Base-by-base conservation (phyloP, 2,329 filamentous ascomycete genomes). In the Hypoxylon sp. region DNA sequence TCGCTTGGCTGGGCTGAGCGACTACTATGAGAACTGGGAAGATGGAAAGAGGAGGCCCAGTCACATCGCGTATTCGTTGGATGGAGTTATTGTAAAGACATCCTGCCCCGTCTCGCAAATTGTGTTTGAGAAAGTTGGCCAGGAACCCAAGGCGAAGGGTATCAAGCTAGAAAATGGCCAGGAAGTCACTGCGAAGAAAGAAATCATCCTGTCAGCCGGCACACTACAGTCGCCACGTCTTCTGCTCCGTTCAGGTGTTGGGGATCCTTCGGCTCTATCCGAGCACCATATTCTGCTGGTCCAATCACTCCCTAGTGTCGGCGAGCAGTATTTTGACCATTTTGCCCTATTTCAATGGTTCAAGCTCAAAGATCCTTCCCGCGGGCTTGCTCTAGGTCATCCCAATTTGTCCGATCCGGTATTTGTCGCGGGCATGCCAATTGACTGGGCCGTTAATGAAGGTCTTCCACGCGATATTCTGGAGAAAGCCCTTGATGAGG, bases 241-340 rank as follows among this genome's bases (percentile, higher is more conserved):
- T 0, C 62, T 79, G 2, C 66, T 78, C 70, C 71, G 76, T 14
- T 79, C 78, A 0, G 77, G 77, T 0, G 73, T 80, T 26, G 78
- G 78, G 0, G 74, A 75, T 0, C 51, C 47, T 0, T 57, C 71
- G 0, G 63, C 71, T 6, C 63, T 80, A 3, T 33, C 74, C 1
- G 76, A 78, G 47, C 73, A 79, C 6, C 74, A 75, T 5, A 78
- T 81, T 24, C 67, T 74, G 1, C 74, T 75, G 44, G 74, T 77
- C 19, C 73, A 77, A 10, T 62, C 77, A 13, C 53, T 77, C 3
- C 71, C 72, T 0, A 67, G 77, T 19, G 76, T 78, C 1, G 74
- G 58, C 2, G 57, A 73, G n/a, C 68, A 74, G 13, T 61, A 51
- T 74, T 74, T 24, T 68, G 73, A 2, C 74, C 80, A 54, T 76